A percentile compares a stretch with the other conserved stretches of the same genome.
Evolutionary conservation across 2,329 filamentous ascomycete species (phyloP).

Genomic region (Zymoseptoria passerinii): DNA sequence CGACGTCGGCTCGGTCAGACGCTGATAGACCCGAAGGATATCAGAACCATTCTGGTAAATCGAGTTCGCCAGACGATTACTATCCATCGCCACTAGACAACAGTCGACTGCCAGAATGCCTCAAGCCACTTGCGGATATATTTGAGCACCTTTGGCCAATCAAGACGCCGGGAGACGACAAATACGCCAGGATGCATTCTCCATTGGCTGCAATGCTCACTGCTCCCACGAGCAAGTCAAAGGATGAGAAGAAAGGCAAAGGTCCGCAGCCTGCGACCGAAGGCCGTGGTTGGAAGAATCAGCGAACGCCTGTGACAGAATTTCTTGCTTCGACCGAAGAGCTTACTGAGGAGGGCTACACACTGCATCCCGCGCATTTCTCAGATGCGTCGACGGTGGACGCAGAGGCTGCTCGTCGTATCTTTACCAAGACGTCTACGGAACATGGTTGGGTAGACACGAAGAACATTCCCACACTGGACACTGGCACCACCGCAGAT

Average conservation of each 20-base stretch:
- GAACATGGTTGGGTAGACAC: constrained; percentile 77
- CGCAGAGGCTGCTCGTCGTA: constrained; percentile 35
- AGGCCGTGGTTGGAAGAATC: constrained; percentile 60
- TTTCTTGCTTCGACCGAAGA: constrained; percentile 67
- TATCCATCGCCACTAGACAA: constrained; percentile 39
- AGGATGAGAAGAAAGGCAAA: constrained; percentile 57
- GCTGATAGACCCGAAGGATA: background rate
- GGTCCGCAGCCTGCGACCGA: constrained; percentile 54
- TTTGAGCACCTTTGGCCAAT: constrained; percentile 88
- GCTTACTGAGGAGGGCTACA: constrained; percentile 73
- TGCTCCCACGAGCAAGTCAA: constrained; percentile 59
- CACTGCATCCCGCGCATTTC: constrained; percentile 71
- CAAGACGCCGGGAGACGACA: constrained; percentile 77
- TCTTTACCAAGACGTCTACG: constrained; percentile 40
- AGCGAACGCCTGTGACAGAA: constrained; percentile 72
- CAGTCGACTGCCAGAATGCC: constrained; percentile 33
- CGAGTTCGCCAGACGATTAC: constrained; percentile 41
- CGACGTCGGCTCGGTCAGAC: background rate
- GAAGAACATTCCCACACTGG: constrained; percentile 50
- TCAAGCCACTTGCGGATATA: constrained; percentile 64
- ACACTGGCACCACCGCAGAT: constrained; percentile 61
- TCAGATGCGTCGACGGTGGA: constrained; percentile 9
- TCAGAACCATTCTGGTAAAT: constrained; percentile 8
- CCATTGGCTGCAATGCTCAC: constrained; percentile 78
- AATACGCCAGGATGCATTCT: constrained; percentile 72